Percentiles rank a stretch among this genome's conserved stretches.
These are phyloP conservation scores for Pseudogymnoascus sp. DNA, from an alignment of 2,329 filamentous ascomycete species.

Conservation along the genomic window DNA sequence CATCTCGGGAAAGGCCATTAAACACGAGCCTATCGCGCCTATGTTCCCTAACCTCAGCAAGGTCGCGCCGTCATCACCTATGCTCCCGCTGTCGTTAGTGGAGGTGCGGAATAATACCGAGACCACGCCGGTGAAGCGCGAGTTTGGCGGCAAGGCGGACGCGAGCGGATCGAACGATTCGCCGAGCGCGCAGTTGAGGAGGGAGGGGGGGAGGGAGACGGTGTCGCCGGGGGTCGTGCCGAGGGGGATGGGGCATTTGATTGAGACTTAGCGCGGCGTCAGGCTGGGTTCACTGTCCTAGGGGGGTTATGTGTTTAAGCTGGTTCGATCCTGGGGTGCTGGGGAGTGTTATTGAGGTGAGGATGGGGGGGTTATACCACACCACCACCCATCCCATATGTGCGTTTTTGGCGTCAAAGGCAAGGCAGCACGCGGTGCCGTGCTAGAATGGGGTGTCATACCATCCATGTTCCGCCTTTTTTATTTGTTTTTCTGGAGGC, in stretches of 20 bases:
- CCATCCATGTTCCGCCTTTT: not conserved
- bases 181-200: constrained; percentile 1
- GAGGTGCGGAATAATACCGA: constrained; percentile 1
- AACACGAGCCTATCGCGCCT: not conserved
- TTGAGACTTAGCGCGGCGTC: not conserved
- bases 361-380: not conserved
- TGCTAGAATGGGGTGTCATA: not conserved
- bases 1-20: constrained; percentile 5
- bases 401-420: not conserved
- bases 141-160: not conserved
- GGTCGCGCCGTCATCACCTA: not conserved
- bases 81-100: not conserved
- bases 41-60: constrained; percentile 21
- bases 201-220: constrained; percentile 6
- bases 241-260: constrained; percentile 10
- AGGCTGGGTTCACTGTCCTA: too few relatives aligned
- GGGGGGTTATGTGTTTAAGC: too few relatives aligned
- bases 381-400: not conserved
- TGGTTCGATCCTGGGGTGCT: not conserved
- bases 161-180: too few relatives aligned
- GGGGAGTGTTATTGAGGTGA: not conserved
- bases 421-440: not conserved
- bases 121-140: not conserved
- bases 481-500: not conserved
- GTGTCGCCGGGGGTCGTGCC: not conserved